Percentiles rank a stretch among this genome's conserved stretches.
Conservation (phyloP, 768 basidiomycete species). For the Strobilomyces confusus region DNA sequence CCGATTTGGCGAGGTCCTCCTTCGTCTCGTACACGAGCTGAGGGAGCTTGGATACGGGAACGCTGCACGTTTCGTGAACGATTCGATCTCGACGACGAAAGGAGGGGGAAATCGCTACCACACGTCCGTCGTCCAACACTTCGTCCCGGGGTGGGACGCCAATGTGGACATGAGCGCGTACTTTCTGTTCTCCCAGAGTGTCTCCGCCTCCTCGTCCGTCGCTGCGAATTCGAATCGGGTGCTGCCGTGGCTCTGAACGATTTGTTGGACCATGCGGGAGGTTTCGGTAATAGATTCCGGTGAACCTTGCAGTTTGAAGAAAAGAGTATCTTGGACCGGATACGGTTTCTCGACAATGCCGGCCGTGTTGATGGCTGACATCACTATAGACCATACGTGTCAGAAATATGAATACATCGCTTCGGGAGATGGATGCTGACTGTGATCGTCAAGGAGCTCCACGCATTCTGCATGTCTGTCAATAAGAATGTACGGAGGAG, state of each 20-base stretch:
- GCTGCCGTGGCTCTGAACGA: slow-evolving; percentile 68
- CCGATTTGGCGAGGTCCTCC: slow-evolving; percentile 60
- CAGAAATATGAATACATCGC: background rate
- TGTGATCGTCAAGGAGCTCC: slow-evolving; percentile 78
- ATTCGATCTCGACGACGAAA: background rate
- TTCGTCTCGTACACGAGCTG: slow-evolving; percentile 75
- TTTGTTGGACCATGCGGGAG: slow-evolving; percentile 51
- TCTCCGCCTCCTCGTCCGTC: slow-evolving; percentile 69
- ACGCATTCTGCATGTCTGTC: slow-evolving; percentile 61
- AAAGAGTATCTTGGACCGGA: slow-evolving; percentile 73
- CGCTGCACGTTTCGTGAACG: slow-evolving; percentile 34
- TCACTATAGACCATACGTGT: slow-evolving; percentile 43
- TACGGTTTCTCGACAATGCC: slow-evolving; percentile 59
- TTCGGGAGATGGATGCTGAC: slow-evolving; percentile 32
- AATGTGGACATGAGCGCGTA: slow-evolving; percentile 73
- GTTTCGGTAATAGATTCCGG: slow-evolving; percentile 53
- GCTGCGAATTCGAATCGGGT: slow-evolving; percentile 67
- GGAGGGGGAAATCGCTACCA: slow-evolving; percentile 47
- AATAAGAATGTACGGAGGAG: background rate
- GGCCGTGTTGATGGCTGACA: slow-evolving; percentile 68
- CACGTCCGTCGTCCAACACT: slow-evolving; percentile 86
- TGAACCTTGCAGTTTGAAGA: slow-evolving; percentile 91
- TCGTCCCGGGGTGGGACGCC: slow-evolving; percentile 56
- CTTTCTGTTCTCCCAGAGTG: slow-evolving; percentile 84
- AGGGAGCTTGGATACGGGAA: slow-evolving; percentile 67